Evolutionary conservation across 306 rosid species (phyloP).

Genomic region (Crataegus laevigata): DNA sequence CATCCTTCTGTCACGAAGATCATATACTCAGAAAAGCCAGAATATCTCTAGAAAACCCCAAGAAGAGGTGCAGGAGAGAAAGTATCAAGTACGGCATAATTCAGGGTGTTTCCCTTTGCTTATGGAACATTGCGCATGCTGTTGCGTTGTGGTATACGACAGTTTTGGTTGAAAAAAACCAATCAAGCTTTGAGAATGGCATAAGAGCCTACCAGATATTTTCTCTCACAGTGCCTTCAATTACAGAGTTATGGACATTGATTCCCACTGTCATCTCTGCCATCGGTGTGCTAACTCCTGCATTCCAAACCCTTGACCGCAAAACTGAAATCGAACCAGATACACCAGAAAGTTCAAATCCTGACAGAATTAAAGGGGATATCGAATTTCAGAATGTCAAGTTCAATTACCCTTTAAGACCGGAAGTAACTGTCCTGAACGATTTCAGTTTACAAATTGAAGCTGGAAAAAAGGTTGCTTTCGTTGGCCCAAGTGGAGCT

Average conservation of each 20-base stretch:
- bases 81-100: conserved; percentile 69
- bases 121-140: conserved; percentile 93
- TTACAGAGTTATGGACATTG: conserved; percentile 80
- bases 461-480: conserved; percentile 63
- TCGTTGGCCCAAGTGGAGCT: conserved; percentile 83
- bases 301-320: conserved; percentile 69
- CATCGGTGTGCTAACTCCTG: conserved; percentile 62
- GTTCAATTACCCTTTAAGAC: conserved; percentile 70
- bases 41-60: conserved; percentile 52
- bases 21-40: conserved; percentile 54
- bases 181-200: conserved; percentile 56
- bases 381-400: conserved; percentile 51
- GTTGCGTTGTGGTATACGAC: conserved; percentile 88
- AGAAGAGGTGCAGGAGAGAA: conserved; percentile 49
- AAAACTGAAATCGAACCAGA: conserved; percentile 68
- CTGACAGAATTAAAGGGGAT: conserved; percentile 43
- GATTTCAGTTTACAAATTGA: conserved; percentile 63
- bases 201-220: conserved; percentile 86
- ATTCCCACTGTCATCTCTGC: conserved; percentile 83
- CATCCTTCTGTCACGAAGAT: conserved; percentile 83
- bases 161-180: conserved; percentile 46
- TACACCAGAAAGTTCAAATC: conserved; percentile 35
- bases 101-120: conserved; percentile 74
- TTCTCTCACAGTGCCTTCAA: conserved; percentile 90
- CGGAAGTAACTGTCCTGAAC: conserved; percentile 49